These are phyloP conservation scores for Tolypocladium ovalisporum DNA, from an alignment of 2,329 filamentous ascomycete genomes.

Conservation along the genomic window DNA sequence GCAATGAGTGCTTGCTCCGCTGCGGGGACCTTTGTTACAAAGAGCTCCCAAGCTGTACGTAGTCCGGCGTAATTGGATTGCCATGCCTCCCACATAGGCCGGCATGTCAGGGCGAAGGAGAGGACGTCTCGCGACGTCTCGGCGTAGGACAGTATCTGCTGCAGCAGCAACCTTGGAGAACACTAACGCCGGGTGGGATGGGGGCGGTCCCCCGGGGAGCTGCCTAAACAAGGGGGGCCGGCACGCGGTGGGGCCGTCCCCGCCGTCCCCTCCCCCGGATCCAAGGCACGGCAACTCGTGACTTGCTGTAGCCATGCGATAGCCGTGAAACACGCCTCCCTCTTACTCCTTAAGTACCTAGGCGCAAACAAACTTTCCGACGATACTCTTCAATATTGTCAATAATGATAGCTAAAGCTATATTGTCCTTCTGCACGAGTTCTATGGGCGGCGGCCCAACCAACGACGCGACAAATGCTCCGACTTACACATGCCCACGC, in stretches of 20 bases:
- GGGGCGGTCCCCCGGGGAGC: no score
- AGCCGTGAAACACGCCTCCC: not conserved
- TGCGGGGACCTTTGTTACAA: not conserved
- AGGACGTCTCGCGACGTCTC: not conserved
- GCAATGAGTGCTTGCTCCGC: not conserved
- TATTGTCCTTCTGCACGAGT: no score
- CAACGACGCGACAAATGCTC: not conserved
- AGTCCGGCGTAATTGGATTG: not conserved
- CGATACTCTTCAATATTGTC: no score
- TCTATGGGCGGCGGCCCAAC: no score
- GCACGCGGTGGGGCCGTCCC: no score
- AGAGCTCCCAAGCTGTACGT: not conserved
- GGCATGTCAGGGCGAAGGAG: not conserved
- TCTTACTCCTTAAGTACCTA: no score
- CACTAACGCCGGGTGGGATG: no score
- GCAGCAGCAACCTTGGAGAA: not conserved
- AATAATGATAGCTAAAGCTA: no score
- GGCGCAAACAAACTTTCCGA: no score
- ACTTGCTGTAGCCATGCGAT: not conserved
- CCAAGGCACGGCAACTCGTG: no score
- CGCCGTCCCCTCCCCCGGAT: no score
- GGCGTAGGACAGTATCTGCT: not conserved
- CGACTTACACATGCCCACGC: not conserved
- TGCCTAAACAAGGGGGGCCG: no score
- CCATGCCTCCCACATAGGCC: not conserved